Conservation (phyloP, 73 alveolate species). For the Tetrahymena malaccensis region DNA sequence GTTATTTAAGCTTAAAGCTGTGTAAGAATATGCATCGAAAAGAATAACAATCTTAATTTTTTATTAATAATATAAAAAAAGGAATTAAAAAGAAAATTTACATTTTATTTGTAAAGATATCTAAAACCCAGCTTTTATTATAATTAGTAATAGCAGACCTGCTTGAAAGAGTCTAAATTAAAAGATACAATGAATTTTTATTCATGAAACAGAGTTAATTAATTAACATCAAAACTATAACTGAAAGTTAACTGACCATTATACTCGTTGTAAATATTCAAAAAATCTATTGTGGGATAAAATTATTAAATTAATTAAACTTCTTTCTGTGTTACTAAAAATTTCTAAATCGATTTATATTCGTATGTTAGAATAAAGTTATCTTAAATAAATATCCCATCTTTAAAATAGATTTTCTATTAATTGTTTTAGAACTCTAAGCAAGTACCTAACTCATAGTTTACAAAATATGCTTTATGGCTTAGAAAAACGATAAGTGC, state of each 20-base stretch:
- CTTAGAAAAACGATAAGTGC: not conserved
- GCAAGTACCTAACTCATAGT: not conserved
- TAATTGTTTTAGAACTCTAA: too few species aligned
- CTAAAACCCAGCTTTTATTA: not conserved
- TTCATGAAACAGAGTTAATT: too few species aligned
- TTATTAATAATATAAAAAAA: too few species aligned
- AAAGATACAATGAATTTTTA: not conserved
- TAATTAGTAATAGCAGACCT: not conserved
- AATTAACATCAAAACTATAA: not conserved
- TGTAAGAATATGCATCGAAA: not conserved
- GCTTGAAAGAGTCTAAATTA: not conserved
- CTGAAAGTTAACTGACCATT: not conserved
- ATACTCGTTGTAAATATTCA: too few species aligned
- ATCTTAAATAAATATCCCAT: not conserved
- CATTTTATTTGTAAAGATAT: not conserved
- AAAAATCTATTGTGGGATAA: not conserved
- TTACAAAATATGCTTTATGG: too few species aligned
- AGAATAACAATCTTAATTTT: not conserved
- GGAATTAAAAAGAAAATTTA: too few species aligned
- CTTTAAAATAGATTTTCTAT: too few species aligned
- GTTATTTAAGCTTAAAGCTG: not conserved
- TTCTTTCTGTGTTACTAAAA: not conserved
- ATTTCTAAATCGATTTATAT: too few species aligned
- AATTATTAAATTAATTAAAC: not conserved
- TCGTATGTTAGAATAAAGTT: not conserved